Percentiles rank a stretch among this genome's conserved stretches.
These are phyloP conservation scores for Paramecium sonneborni DNA, from an alignment of 73 alveolate genomes.

Conservation along the genomic window DNA sequence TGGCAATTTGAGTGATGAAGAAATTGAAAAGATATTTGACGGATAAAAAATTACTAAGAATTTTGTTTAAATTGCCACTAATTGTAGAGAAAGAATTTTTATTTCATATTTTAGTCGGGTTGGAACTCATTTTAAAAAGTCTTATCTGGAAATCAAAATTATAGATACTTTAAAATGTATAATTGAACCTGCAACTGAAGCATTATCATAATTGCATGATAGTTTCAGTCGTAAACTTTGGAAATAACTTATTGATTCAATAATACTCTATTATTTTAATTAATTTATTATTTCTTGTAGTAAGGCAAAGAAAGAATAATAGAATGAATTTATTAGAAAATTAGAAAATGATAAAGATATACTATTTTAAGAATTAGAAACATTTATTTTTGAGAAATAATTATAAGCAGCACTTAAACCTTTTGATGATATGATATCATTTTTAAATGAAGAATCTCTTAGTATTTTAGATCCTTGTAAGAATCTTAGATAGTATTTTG, in stretches of 20 bases:
- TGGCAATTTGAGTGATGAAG: constrained; percentile 30
- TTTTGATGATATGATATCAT: constrained; percentile 43
- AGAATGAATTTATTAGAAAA: neutral
- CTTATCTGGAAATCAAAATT: neutral
- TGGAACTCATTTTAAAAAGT: neutral
- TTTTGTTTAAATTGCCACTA: neutral
- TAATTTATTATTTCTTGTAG: neutral
- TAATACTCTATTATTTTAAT: constrained; percentile 9
- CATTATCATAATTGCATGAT: constrained; percentile 23
- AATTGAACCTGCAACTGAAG: neutral
- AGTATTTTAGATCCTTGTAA: constrained; percentile 41
- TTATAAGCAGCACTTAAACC: constrained; percentile 3
- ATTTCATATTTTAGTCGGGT: neutral
- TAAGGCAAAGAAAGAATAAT: constrained; percentile 39
- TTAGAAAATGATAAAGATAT: constrained; percentile 32
- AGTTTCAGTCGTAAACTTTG: constrained; percentile 24
- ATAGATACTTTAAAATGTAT: neutral
- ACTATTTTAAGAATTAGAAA: neutral
- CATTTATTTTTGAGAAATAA: constrained; percentile 17
- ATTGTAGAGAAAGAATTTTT: constrained; percentile 9
- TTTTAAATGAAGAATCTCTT: neutral
- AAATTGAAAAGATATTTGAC: constrained; percentile 22
- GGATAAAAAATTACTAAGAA: neutral
- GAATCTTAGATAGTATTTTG: constrained; percentile 48
- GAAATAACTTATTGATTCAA: neutral